Base-by-base conservation (phyloP, 208 protist species). In the Leishmania aethiopica region DNA sequence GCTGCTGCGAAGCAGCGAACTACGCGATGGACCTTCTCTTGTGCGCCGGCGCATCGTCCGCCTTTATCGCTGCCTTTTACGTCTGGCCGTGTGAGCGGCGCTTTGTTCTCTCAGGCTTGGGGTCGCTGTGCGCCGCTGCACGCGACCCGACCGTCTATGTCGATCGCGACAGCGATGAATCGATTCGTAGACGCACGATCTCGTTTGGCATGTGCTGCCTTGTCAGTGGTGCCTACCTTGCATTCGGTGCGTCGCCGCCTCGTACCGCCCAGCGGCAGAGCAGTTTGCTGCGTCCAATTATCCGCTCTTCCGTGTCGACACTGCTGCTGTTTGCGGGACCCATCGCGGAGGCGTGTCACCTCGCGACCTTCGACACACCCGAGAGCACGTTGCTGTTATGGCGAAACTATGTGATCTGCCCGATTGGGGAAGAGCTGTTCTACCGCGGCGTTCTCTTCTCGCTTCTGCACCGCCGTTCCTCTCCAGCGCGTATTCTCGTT, bases 361-460 rank as follows among this genome's bases (percentile, higher is more conserved):
- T 69, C 28, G 17, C 47, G 0, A 67, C 78, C 28, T 81, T 87
- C 45, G 57, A 57, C 15, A 28, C 73, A 5, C 45, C 69, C 5
- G 53, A 67, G 49, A 79, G 80, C 51, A 47, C 49, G 40, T 71
- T 80, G 51, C 55, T 89, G 35, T 55, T 71, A 40, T 89, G 90
- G 71, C 77, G 93, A 13, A 86, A 92, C 74, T 66, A 92, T 55
- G 32, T 96, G 7, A 51, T 96, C 3, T 92, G 89, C 55, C 93
- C 93, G 11, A 74, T 94, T 32, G 91, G 91, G 1, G 92, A 97
- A 74, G 92, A 97, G 77, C 37, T 94, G 0, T 94, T 97, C 67
- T 97, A 93, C 79, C 87, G 94, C 15, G 94, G 87, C 17, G 80
- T 95, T 13, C 85, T 96, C 35, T 87, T 95, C 37, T 51, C 90